Evolutionary conservation across 2,329 filamentous ascomycete species (phyloP), one percentile per base, ranked within the genome.

Genomic region (Botrytis byssoidea): DNA sequence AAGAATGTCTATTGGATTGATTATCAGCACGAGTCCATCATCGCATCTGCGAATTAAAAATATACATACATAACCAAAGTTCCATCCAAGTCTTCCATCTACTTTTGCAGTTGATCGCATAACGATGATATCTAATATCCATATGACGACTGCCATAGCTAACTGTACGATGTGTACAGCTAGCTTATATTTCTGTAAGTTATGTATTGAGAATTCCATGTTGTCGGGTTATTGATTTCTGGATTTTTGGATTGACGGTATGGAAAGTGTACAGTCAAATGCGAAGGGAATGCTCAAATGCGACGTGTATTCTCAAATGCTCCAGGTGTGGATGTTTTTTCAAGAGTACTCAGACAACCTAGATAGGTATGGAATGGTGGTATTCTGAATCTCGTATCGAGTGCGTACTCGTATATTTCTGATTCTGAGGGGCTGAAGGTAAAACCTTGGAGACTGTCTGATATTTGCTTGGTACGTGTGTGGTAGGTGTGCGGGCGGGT

Each of bases 1-100:
- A 92, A 82, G 83, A 92, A 91, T 82, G 88, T 91, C 90, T 92
- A 74, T 71, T 66, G 10, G 40, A 42, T 4, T 25, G 16, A 42
- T 32, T 1, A 37, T 63, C 44, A 42, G 69, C 76, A 66, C 74
- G 68, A 42, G 32, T 37, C 40, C n/a, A 3, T 5, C 4, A n/a
- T 9, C 14, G 3, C 32, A 32, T 71, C 32, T 71, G 59, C 32
- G 67, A 20, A 57, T 60, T 22, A n/a, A 20, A 12, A 32, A 63
- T 44, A 66, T 14, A 82, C 88, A 74, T 85, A 91, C 89, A 82
- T 90, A 85, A 77, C 84, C 89, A 76, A 91, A 91, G 0, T 88
- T 86, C 89, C 89, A 91, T 75, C 86, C 88, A 81, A 88, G 87
- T 76, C 88, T 85, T 48, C 88, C 88, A 73, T 85, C 86, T 75